Conservation (phyloP, 2,329 filamentous ascomycete genomes). For the Leptoxyphium fumago region DNA sequence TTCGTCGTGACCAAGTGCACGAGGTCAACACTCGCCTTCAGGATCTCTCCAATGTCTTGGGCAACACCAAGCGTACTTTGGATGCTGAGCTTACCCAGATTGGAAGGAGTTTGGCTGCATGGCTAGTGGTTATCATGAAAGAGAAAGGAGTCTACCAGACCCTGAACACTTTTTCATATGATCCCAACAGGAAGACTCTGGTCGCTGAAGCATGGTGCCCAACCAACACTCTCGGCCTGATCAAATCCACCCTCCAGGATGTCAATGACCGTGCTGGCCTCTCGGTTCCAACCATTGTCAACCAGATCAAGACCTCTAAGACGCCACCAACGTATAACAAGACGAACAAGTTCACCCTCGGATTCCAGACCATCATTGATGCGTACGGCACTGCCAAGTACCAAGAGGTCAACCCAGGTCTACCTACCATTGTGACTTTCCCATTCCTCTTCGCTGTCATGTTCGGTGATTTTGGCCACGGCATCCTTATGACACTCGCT, state of each 20-base stretch:
- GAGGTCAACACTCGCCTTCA: slow-evolving; percentile 89
- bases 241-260: slow-evolving; percentile 87
- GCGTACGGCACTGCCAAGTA: slow-evolving; percentile 97
- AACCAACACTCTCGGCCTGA: slow-evolving; percentile 73
- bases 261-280: slow-evolving; percentile 92
- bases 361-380: slow-evolving; percentile 97
- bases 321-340: slow-evolving; percentile 94
- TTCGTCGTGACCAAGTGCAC: slow-evolving; percentile 88
- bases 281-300: slow-evolving; percentile 96
- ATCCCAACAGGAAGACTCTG: slow-evolving; percentile 84
- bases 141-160: slow-evolving; percentile 97
- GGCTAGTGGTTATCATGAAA: slow-evolving; percentile 96
- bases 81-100: slow-evolving; percentile 90
- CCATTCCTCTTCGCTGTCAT: slow-evolving; percentile 99
- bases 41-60: slow-evolving; percentile 81
- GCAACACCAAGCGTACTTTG: slow-evolving; percentile 88
- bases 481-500: slow-evolving; percentile 70
- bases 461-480: slow-evolving; percentile 97
- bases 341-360: slow-evolving; percentile 96
- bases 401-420: slow-evolving; percentile 87
- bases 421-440: slow-evolving; percentile 93
- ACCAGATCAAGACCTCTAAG: slow-evolving; percentile 93
- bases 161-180: slow-evolving; percentile 91
- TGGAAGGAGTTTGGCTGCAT: slow-evolving; percentile 78
- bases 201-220: slow-evolving; percentile 98